A percentile compares a stretch with the other conserved stretches of the same genome.
Evolutionary conservation across 1,284 basidiomycete species (phyloP).

Genomic region (Fomitopsis schrenkii): DNA sequence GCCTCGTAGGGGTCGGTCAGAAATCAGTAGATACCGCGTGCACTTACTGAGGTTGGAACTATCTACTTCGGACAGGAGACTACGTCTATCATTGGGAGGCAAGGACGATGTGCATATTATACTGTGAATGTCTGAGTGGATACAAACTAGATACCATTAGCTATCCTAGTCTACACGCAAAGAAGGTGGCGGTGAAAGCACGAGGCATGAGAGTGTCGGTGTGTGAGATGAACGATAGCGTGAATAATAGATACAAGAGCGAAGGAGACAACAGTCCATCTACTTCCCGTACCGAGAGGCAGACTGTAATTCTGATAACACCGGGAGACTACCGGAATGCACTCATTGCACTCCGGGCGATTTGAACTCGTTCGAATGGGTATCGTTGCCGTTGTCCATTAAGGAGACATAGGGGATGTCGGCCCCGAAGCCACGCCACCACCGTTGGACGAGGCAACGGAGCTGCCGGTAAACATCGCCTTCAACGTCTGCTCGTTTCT

Average conservation of each 20-base stretch:
- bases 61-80: too few species aligned
- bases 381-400: neutral
- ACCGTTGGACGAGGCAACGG: neutral
- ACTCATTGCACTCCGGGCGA: neutral
- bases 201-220: neutral
- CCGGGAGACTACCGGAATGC: neutral
- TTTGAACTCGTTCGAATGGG: neutral
- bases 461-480: slow-evolving; percentile 71
- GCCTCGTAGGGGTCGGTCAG: too few species aligned
- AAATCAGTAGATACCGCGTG: too few species aligned
- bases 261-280: neutral
- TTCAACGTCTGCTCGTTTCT: slow-evolving; percentile 81
- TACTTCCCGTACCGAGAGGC: neutral
- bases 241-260: neutral
- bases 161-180: slow-evolving; percentile 1
- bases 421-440: neutral
- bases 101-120: neutral
- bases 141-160: slow-evolving; percentile 2
- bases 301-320: neutral
- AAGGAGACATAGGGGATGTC: neutral
- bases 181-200: neutral
- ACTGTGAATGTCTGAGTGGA: neutral
- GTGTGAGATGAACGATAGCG: slow-evolving; percentile 1
- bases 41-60: too few species aligned
- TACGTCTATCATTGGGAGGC: neutral